Conservation (phyloP, 441 rosid species). For the Macaranga tanarius region DNA sequence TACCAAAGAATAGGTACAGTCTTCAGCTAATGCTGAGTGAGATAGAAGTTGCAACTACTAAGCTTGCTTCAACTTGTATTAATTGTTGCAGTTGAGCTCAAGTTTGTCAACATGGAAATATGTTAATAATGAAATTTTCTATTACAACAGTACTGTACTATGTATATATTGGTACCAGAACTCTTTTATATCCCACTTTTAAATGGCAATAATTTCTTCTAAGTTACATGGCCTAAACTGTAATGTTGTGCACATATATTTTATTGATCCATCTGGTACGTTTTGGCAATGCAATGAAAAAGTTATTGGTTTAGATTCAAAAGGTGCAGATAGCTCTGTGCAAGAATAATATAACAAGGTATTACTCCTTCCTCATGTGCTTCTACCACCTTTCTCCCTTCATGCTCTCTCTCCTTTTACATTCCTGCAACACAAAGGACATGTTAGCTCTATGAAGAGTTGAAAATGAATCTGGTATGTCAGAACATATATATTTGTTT, state of each 20-base stretch:
- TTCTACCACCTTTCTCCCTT: no score
- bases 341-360: no score
- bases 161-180: neutral
- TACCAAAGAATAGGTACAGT: neutral
- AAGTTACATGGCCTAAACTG: conserved; percentile 7
- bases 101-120: neutral
- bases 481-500: neutral
- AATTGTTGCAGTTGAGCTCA: neutral
- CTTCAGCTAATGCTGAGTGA: neutral
- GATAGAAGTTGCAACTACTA: neutral
- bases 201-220: neutral
- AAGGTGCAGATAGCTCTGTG: no score
- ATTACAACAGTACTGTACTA: neutral
- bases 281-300: no score
- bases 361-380: no score
- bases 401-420: no score
- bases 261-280: no score
- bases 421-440: no score
- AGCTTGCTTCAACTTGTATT: neutral
- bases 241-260: neutral
- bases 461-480: no score
- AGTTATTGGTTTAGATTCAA: no score
- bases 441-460: no score
- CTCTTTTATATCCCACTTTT: neutral
- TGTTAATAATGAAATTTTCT: neutral